Evolutionary conservation across 192 early-diverging fungal species (phyloP).

Genomic region (Phlyctochytrium arcticum): DNA sequence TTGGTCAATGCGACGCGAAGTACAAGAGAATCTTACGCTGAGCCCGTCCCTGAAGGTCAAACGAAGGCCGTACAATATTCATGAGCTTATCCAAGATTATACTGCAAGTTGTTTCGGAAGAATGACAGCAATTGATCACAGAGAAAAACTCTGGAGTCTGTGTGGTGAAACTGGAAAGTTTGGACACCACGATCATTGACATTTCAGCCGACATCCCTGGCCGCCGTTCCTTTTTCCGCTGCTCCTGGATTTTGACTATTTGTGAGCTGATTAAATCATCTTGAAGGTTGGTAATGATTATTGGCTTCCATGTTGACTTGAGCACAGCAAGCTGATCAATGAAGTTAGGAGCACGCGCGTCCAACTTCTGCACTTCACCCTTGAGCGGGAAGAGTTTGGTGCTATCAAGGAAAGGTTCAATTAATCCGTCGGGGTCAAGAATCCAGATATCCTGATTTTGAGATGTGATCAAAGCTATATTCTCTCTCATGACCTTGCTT

Average conservation of each 20-base stretch:
- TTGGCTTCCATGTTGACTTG: not conserved
- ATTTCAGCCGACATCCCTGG: not conserved
- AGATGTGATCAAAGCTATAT: not conserved
- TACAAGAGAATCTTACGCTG: too few relatives aligned
- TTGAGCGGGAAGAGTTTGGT: not conserved
- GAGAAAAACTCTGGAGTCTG: not conserved
- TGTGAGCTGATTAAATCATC: not conserved
- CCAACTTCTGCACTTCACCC: not conserved
- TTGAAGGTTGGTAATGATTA: not conserved
- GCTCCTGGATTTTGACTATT: not conserved
- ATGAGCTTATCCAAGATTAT: not conserved
- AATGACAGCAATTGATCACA: not conserved
- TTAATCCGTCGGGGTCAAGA: not conserved
- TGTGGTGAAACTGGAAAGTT: not conserved
- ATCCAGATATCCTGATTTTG: not conserved
- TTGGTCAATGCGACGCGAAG: too few relatives aligned
- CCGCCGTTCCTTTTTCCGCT: not conserved
- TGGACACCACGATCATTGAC: not conserved
- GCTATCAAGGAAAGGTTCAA: too few relatives aligned
- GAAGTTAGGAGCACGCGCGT: not conserved
- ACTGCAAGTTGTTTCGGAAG: not conserved
- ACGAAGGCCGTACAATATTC: too few relatives aligned
- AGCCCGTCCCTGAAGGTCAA: too few relatives aligned
- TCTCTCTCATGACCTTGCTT: not conserved
- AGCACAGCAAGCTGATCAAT: not conserved